These are phyloP conservation scores for Cardamine occulta DNA, from an alignment of 345 rosid genomes.

Conservation along the genomic window DNA sequence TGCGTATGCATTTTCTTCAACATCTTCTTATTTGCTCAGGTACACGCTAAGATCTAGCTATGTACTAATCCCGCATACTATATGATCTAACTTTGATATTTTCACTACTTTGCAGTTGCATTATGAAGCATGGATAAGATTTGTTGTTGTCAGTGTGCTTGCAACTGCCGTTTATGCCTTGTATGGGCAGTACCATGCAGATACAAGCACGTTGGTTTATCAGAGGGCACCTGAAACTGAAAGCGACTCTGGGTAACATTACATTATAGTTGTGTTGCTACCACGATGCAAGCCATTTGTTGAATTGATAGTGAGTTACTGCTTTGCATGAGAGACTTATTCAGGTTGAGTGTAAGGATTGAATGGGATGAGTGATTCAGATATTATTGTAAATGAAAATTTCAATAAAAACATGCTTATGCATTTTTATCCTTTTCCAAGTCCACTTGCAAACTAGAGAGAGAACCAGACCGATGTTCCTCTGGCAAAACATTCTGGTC, in stretches of 20 bases:
- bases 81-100: slow-evolving; percentile 31
- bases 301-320: slow-evolving; percentile 3
- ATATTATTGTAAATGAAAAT: slow-evolving; percentile 24
- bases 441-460: neutral
- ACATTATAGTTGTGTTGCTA: neutral
- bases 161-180: slow-evolving; percentile 68
- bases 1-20: slow-evolving; percentile 83
- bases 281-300: neutral
- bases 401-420: neutral
- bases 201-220: slow-evolving; percentile 60
- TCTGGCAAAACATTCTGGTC: neutral
- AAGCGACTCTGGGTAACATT: slow-evolving; percentile 13
- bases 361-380: neutral
- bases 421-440: neutral
- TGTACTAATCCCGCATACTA: neutral
- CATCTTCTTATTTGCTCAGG: slow-evolving; percentile 96
- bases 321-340: slow-evolving; percentile 6
- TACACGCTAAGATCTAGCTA: slow-evolving; percentile 31
- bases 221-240: slow-evolving; percentile 60
- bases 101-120: slow-evolving; percentile 65
- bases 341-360: neutral
- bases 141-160: slow-evolving; percentile 65
- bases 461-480: neutral
- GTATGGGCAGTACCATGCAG: slow-evolving; percentile 86
- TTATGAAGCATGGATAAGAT: slow-evolving; percentile 90